Base-by-base conservation (phyloP, 371 early-diverging fungal species). In the Umbelopsis sp. region DNA sequence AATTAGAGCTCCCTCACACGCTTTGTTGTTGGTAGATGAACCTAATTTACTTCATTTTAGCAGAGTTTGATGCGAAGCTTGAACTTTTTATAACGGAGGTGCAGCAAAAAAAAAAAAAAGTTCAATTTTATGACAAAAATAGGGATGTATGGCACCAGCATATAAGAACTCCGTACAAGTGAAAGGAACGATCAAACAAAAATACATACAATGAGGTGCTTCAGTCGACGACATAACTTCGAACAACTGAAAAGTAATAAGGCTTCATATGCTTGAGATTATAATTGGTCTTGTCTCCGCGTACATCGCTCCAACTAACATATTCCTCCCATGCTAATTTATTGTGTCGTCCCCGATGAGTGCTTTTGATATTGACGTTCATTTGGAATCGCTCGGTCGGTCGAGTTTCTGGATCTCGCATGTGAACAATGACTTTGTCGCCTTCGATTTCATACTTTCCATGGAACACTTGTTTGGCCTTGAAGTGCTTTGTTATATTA, bases 271-370 rank as follows among this genome's bases (percentile, higher is more conserved):
- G 35, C 35, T 78, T 79, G 9, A 83, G 69, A 66, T 83, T 81
- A 71, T 75, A 79, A 1, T 63, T 32, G 41, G 69, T 65, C 7
- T 71, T 72, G 16, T 69, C 73, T 24, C 74, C 73, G 0, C 70
- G 71, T 9, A 69, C 69, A 16, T 68, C 64, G 18, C 73, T 71
- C 2, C 53, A 63, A 50, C 81, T 82, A n/a, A 48, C 38, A 50
- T 86, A 88, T 22, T 80, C 75, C 41, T 80, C 66, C 93, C 91
- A 93, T 1, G 53, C 41, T 10, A 93, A 74, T 66, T 90, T 91
- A 76, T 93, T 91, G 65, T 88, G 87, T 57, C 79, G 75, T 6
- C 90, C 91, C 9, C 88, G 82, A 44, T 80, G 75, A 0, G 89
- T 86, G 25, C 83, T 80, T 63, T 83, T 82, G 50, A 90, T 72